phyloP scores from a whole-genome alignment of 2,329 filamentous ascomycete species.

The Arachnomyces sp. region DNA sequence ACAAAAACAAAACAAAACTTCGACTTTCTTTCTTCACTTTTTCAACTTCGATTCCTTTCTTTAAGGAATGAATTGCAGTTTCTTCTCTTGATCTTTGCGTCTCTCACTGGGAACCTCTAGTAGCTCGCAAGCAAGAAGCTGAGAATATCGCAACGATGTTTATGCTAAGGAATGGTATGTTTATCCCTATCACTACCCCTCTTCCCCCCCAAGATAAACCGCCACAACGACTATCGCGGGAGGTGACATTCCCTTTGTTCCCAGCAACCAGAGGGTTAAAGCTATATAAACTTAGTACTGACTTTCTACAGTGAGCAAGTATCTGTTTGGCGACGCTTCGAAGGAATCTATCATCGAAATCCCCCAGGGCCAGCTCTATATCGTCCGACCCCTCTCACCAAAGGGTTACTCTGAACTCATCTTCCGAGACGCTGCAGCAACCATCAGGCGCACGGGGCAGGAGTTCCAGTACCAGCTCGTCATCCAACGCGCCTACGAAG shows the following conservation, averaged over 20 bases:
- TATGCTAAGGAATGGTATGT: constrained; percentile 49
- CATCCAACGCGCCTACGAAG: constrained; percentile 90
- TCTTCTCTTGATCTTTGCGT: no score
- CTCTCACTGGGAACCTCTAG: neutral
- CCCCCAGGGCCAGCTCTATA: constrained; percentile 90
- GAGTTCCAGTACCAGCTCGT: constrained; percentile 97
- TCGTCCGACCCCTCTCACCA: constrained; percentile 87
- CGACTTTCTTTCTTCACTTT: neutral
- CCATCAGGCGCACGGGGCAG: constrained; percentile 84
- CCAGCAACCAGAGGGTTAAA: neutral
- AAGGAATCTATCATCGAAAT: constrained; percentile 94
- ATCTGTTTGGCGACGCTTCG: constrained; percentile 78
- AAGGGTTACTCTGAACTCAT: constrained; percentile 99
- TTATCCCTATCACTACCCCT: constrained; percentile 20
- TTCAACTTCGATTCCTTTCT: constrained; percentile 1
- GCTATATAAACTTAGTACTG: neutral
- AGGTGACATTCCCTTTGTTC: constrained; percentile 5
- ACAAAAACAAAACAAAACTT: constrained; percentile 1
- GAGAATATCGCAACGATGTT: constrained; percentile 37
- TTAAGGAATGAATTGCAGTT: no score
- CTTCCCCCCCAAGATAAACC: constrained; percentile 15
- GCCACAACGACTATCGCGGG: constrained; percentile 8
- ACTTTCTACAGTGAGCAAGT: constrained; percentile 63
- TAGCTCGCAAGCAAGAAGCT: neutral
- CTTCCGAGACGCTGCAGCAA: constrained; percentile 92